Base-by-base conservation (phyloP, 2,329 filamentous ascomycete species). In the Cordyceps militaris region DNA sequence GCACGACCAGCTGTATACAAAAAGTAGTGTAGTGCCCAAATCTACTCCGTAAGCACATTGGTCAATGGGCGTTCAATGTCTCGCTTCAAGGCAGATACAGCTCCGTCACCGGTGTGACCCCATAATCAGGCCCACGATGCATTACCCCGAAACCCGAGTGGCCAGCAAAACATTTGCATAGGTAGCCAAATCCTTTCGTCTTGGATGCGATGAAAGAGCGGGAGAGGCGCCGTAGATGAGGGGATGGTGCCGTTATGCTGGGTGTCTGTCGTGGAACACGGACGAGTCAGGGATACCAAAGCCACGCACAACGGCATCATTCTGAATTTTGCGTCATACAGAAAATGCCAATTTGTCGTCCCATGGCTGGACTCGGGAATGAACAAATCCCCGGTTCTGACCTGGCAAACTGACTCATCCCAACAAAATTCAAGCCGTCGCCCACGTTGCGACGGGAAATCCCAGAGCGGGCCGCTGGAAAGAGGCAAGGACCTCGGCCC, bases 201-300 rank as follows among this genome's bases (percentile, higher is more conserved):
- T 68, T 80, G 56, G 69, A 71, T 58, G 72, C 69, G 11, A 66
- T 80, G 61, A 74, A 77, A 56, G 68, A 75, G 61, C 62, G 38
- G 77, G 79, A 66, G 70, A 64, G 50, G 62, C 62, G 2, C 59
- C 70, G 46, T 68, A 61, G 51, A 8, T 21, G 16, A 11, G 14
- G 21, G 21, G 44, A 11, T 47, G 26, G 10, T 40, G 38, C 16
- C 38, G n/a, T n/a, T n/a, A n/a, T n/a, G n/a, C n/a, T n/a, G n/a
- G n/a, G n/a, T n/a, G n/a, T n/a, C 6, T 43, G 19, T 13, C 3
- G 7, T 28, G 13, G 43, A n/a, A 21, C n/a, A 43, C 11, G 10
- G 19, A 10, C 8, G 40, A 13, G 40, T 11, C 40, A 30, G 43
- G 13, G 23, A 28, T 13, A 44, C 36, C 40, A 24, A n/a, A 21